These are phyloP conservation scores for Suhomyces ambrosiae DNA, from an alignment of 1,139 yeast genomes.

Conservation along the genomic window DNA sequence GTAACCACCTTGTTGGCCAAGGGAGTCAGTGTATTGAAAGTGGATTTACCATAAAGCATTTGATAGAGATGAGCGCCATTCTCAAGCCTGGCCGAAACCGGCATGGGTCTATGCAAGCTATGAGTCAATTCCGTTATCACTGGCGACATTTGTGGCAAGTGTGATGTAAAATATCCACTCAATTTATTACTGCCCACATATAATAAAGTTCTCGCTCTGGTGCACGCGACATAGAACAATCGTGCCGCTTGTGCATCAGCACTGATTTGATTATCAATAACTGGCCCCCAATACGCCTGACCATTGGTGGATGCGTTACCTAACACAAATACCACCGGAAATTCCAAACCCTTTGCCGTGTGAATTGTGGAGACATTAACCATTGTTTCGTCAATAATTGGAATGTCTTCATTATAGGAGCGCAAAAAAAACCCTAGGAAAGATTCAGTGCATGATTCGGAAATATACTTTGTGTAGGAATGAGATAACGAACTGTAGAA, in stretches of 20 bases:
- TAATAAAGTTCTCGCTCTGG: conserved; percentile 59
- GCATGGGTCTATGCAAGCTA: background rate
- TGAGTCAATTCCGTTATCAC: conserved; percentile 1
- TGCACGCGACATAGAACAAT: conserved; percentile 62
- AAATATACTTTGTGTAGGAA: conserved; percentile 22
- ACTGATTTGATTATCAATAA: conserved; percentile 9
- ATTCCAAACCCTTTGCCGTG: conserved; percentile 72
- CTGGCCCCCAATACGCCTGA: conserved; percentile 24
- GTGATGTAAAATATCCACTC: conserved; percentile 1
- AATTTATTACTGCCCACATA: conserved; percentile 28
- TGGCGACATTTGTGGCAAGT: conserved; percentile 2
- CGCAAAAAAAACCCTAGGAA: conserved; percentile 45
- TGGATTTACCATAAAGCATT: too few species aligned
- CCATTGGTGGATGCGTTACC: conserved; percentile 26
- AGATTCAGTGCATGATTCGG: conserved; percentile 18
- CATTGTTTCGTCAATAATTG: conserved; percentile 28
- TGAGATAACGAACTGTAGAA: conserved; percentile 31
- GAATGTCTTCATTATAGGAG: conserved; percentile 48
- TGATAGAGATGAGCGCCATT: too few species aligned
- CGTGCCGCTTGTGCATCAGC: conserved; percentile 26
- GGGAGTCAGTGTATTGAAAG: too few species aligned
- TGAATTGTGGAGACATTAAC: conserved; percentile 66
- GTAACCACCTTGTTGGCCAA: too few species aligned
- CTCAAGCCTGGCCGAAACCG: background rate
- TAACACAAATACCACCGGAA: conserved; percentile 64